phyloP scores from a whole-genome alignment of 768 basidiomycete genomes.

The Leccinum longicurvipes region DNA sequence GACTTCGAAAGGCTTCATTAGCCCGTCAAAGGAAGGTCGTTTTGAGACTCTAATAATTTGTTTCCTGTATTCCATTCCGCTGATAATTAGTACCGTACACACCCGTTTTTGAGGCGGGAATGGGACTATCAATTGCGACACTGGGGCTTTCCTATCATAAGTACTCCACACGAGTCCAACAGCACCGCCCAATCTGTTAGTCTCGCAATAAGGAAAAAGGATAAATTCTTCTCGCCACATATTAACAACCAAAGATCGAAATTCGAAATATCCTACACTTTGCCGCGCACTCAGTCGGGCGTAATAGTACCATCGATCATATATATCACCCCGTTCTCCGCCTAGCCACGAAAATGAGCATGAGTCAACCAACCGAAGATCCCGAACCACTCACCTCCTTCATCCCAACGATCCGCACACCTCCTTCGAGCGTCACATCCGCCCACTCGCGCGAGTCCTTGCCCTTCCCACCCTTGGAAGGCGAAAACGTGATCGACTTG shows the following conservation, averaged over 20 bases:
- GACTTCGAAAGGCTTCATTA: too few relatives aligned
- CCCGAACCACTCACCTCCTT: slow-evolving; percentile 49
- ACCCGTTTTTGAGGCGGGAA: too few relatives aligned
- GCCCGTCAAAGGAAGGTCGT: too few relatives aligned
- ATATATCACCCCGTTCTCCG: slow-evolving; percentile 42
- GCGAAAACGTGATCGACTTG: slow-evolving; percentile 54
- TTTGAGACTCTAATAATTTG: too few relatives aligned
- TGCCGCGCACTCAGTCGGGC: slow-evolving; percentile 6
- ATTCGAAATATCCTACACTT: not conserved
- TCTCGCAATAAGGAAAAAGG: not conserved
- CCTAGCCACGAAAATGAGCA: slow-evolving; percentile 24
- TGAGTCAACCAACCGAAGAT: not conserved
- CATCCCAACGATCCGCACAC: slow-evolving; percentile 52
- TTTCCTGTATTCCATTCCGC: too few relatives aligned
- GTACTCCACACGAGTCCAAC: too few relatives aligned
- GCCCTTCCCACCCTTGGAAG: slow-evolving; percentile 31
- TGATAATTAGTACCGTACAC: too few relatives aligned
- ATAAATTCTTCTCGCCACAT: not conserved
- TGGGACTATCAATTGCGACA: too few relatives aligned
- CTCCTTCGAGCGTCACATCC: slow-evolving; percentile 53
- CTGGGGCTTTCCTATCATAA: too few relatives aligned
- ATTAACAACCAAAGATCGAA: not conserved
- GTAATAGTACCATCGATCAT: slow-evolving; percentile 40
- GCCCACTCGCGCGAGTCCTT: slow-evolving; percentile 52
- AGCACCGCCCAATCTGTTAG: not conserved